Evolutionary conservation across 192 early-diverging fungal species (phyloP).

Genomic region (Coemansia sp.): DNA sequence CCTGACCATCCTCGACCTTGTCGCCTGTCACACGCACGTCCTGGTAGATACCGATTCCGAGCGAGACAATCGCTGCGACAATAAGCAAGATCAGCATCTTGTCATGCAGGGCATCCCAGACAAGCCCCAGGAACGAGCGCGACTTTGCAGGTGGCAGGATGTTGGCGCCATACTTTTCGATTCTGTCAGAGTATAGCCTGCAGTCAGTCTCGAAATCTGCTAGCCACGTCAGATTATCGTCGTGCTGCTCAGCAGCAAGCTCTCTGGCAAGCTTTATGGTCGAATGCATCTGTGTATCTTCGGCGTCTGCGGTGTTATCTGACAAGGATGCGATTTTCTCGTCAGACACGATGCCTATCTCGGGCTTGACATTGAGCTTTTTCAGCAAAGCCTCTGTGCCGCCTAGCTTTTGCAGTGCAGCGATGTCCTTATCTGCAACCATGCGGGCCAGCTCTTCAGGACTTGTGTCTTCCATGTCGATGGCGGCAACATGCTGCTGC

Average conservation of each 20-base stretch:
- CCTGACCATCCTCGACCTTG: conserved; percentile 43
- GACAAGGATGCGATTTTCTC: neutral
- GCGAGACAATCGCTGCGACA: conserved; percentile 76
- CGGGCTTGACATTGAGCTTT: conserved; percentile 25
- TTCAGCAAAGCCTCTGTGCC: conserved; percentile 36
- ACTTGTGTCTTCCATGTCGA: conserved; percentile 7
- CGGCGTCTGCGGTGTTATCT: neutral
- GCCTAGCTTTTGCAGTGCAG: conserved; percentile 33
- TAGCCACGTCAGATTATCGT: conserved; percentile 33
- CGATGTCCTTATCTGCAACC: conserved; percentile 45
- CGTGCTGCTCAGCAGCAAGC: conserved; percentile 39
- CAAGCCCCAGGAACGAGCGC: conserved; percentile 71
- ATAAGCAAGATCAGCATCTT: conserved; percentile 79
- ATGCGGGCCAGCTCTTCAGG: conserved; percentile 32
- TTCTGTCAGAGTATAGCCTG: conserved; percentile 58
- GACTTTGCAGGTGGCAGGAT: conserved; percentile 68
- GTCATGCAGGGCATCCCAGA: conserved; percentile 83
- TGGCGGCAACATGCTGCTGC: neutral
- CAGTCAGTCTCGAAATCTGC: conserved; percentile 46
- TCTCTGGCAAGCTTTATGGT: conserved; percentile 26
- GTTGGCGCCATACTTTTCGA: conserved; percentile 68
- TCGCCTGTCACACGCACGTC: conserved; percentile 62
- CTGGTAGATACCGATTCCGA: conserved; percentile 80
- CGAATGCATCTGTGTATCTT: neutral
- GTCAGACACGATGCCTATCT: conserved; percentile 27